These are phyloP conservation scores for Leptomonas seymouri DNA, from an alignment of 208 protist species.

Conservation along the genomic window DNA sequence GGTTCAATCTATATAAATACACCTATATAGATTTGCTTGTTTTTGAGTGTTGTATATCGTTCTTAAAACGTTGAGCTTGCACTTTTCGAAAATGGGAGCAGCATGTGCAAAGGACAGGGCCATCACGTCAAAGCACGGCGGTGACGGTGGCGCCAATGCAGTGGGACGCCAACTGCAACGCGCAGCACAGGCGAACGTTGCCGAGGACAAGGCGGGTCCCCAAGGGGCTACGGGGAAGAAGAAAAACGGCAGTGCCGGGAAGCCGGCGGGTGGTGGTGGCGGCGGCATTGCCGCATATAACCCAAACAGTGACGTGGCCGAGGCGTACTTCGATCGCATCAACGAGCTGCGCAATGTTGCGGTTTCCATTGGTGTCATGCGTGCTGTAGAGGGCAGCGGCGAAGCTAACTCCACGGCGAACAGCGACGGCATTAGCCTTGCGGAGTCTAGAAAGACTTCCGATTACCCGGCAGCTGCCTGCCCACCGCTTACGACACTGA, in stretches of 20 bases:
- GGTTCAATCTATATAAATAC: no score
- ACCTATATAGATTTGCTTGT: no score
- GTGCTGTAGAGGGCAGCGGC: neutral
- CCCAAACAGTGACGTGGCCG: conserved; percentile 32
- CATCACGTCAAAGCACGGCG: conserved; percentile 7
- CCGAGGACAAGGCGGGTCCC: neutral
- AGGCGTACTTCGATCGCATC: conserved; percentile 31
- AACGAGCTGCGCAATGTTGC: conserved; percentile 30
- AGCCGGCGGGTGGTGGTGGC: neutral
- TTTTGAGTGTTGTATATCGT: no score
- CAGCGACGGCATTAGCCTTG: neutral
- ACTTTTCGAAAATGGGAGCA: no score
- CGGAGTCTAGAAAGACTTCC: neutral
- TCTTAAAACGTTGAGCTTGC: no score
- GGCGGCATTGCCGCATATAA: conserved; percentile 31
- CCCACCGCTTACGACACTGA: conserved; percentile 20
- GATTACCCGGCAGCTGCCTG: conserved; percentile 4
- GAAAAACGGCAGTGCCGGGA: neutral
- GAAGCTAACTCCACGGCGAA: conserved; percentile 11
- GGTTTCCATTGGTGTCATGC: conserved; percentile 32
- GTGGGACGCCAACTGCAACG: conserved; percentile 1
- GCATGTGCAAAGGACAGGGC: conserved; percentile 12
- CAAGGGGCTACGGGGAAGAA: conserved; percentile 5
- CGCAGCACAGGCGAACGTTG: conserved; percentile 6
- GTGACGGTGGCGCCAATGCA: neutral